phyloP scores from a whole-genome alignment of 495 filamentous ascomycete species.

The Neurospora sp. region DNA sequence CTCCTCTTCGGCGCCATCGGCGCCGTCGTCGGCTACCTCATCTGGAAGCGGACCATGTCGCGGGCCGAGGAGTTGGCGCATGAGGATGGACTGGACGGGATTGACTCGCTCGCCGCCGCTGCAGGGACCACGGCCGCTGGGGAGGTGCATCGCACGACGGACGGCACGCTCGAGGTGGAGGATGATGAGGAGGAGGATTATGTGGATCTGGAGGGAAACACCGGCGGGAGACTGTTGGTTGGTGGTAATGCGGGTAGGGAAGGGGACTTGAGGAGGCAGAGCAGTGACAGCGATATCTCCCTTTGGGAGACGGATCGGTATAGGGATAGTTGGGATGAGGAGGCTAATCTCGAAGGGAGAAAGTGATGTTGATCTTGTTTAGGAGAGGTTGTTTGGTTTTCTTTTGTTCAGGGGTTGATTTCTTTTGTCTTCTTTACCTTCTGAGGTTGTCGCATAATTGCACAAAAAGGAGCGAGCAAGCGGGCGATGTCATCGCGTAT shows the following conservation, averaged over 20 bases:
- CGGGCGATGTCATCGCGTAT: not conserved
- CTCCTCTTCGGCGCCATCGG: conserved; percentile 58
- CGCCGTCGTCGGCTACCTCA: conserved; percentile 65
- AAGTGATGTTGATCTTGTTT: not conserved
- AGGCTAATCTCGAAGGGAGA: not conserved
- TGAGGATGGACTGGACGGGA: conserved; percentile 52
- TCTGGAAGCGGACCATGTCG: conserved; percentile 78
- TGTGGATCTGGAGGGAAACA: not conserved
- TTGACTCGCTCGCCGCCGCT: conserved; percentile 6
- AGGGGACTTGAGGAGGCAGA: not conserved
- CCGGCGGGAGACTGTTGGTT: not conserved
- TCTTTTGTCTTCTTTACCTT: not conserved
- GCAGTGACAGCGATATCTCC: conserved; percentile 48
- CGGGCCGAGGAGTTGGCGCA: conserved; percentile 74
- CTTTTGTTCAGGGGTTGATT: not conserved
- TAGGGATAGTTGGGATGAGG: conserved; percentile 24
- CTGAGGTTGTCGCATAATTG: not conserved
- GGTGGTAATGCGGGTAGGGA: not conserved
- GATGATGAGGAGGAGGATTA: conserved; percentile 17
- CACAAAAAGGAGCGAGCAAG: not conserved
- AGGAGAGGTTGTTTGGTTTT: not conserved
- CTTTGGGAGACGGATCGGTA: conserved; percentile 39
- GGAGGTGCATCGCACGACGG: conserved; percentile 3
- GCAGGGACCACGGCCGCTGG: conserved; percentile 4
- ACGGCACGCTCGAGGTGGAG: conserved; percentile 15